These are phyloP conservation scores for Glycine tomentella DNA, from an alignment of 306 rosid species.

Conservation along the genomic window DNA sequence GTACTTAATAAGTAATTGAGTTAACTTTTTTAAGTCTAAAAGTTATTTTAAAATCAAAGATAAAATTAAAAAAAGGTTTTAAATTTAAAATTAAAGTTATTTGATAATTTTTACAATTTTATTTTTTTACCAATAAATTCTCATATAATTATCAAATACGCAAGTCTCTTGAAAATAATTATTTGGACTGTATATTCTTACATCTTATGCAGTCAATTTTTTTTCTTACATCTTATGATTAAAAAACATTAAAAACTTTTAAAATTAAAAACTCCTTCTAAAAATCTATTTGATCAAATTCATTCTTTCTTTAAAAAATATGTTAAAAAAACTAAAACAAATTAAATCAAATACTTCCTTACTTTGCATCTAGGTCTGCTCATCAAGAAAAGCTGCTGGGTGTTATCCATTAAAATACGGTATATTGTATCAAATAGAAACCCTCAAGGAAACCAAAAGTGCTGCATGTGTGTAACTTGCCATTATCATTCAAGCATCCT, in stretches of 20 bases:
- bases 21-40: too few relatives aligned
- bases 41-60: too few relatives aligned
- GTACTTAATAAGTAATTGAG: not conserved
- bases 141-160: not conserved
- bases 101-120: too few relatives aligned
- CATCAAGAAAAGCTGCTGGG: not conserved
- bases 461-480: not conserved
- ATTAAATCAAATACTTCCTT: not conserved
- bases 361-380: not conserved
- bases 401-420: not conserved
- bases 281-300: too few relatives aligned
- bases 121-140: too few relatives aligned
- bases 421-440: not conserved
- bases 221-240: too few relatives aligned
- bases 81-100: not conserved
- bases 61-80: too few relatives aligned
- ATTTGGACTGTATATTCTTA: too few relatives aligned
- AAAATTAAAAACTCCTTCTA: too few relatives aligned
- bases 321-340: not conserved
- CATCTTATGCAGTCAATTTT: not conserved
- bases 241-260: too few relatives aligned
- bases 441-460: slow-evolving; percentile 29
- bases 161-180: too few relatives aligned
- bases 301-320: too few relatives aligned
- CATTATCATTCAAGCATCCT: slow-evolving; percentile 42